Evolutionary conservation across 192 early-diverging fungal species (phyloP), one percentile per base, ranked within the genome.

Genomic region (Jimgerdemannia flammicorona): DNA sequence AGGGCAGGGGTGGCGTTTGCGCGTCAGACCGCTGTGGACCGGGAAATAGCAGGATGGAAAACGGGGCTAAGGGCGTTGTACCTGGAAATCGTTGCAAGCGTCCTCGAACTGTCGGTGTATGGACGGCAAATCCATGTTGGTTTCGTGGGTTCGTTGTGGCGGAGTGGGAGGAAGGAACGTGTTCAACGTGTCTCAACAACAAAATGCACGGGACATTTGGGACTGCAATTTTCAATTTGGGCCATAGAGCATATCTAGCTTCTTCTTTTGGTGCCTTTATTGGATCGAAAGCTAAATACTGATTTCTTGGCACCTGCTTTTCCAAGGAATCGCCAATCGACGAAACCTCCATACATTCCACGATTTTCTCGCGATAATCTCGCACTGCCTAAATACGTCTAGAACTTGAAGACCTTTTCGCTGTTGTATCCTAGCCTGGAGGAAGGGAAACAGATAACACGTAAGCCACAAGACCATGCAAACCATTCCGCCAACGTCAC

Each of bases 31-130:
- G 44, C 59, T 71, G 39, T 29, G 29, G 29, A 29, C 1, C 29
- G 29, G 29, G 29, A 29, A 66, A 67, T 72, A 29, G 63, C 19
- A 17, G n/a, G 43, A 19, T 29, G 29, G 29, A 29, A 29, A 29
- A 29, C 75, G 20, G 17, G 40, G 18, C 3, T 39, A 17, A 39
- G 4, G 11, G 10, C 18, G 14, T 39, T 71, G 29, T 81, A 88
- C 87, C 80, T 86, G 85, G 64, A 84, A 77, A 69, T 88, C 87
- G 29, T 77, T 77, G 74, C 87, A 88, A 10, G 87, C 85, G 72
- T 88, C 84, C 71, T 85, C 84, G 72, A 86, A 84, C 49, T 86
- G 83, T 66, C 70, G 74, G 69, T 80, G 70, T 43, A 82, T 79
- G 44, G 72, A 43, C 49, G 80, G 75, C 44, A 77, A 77, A 74